Base-by-base conservation (phyloP, 129 eudicot genomes). In the Helichrysum umbraculigerum region DNA sequence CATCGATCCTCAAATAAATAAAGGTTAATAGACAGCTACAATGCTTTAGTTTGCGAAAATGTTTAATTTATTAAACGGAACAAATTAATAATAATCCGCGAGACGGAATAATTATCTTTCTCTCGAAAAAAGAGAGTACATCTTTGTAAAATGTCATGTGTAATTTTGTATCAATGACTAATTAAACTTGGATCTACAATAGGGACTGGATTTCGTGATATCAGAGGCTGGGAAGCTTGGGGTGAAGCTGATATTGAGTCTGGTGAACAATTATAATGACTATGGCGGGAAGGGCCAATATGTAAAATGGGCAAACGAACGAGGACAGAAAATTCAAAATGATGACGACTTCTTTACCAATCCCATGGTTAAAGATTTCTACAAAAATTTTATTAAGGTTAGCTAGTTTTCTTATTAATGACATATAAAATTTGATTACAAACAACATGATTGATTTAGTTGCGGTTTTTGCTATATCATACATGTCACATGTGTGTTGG, bases 151-250 rank as follows among this genome's bases (percentile, higher is more conserved):
- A 34, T 35, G 41, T 35, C 41, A 35, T 35, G 28, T 25, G 28
- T 25, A 25, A 25, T 25, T 1, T 35, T 35, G 41, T 35, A 5
- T 6, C 28, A 14, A 34, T 7, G 11, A 62, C 8, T 21, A 56
- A n/a, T 6, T 68, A 11, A 15, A 29, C 7, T 70, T 16, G 66
- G 0, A 22, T 60, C 6, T 81, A 39, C 60, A 54, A 68, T 52
- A 90, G 94, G 97, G 88, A 7, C 70, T 91, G 83, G 97, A 91
- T 84, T 91, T 80, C 79, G 97, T 84, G 52, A 19, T 88, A 39
- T 80, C 61, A 47, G 97, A 88, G 73, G 94, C 88, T 4, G 34
- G 83, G 32, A 88, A 70, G 16, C 51, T 84, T 76, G 91, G 88
- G 59, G 84, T 91, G 4, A 86, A 81, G 82, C 65, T 91, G 35